phyloP scores from a whole-genome alignment of 2,329 filamentous ascomycete species.

The Monilinia vaccinii-corymbosi region DNA sequence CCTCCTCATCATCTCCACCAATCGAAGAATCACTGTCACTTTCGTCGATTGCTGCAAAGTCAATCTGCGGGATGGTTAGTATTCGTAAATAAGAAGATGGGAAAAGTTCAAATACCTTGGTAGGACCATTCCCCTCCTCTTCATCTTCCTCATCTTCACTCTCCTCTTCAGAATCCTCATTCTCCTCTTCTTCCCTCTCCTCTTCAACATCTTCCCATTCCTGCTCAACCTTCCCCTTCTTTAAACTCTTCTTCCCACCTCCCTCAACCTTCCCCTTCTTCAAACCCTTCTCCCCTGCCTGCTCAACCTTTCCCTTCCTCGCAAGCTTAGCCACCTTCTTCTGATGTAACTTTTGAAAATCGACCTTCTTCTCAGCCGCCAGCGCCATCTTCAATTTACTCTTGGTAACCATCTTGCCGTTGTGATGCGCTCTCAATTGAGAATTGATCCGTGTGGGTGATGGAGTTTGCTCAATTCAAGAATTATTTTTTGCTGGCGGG shows the following conservation, averaged over 20 bases:
- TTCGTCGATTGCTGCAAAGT: conserved; percentile 48
- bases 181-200: conserved; percentile 28
- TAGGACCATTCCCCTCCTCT: conserved; percentile 14
- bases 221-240: conserved; percentile 41
- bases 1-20: conserved; percentile 35
- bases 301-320: conserved; percentile 41
- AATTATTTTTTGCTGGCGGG: conserved; percentile 13
- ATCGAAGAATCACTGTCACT: conserved; percentile 48
- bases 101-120: conserved; percentile 16
- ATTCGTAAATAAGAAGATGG: background rate
- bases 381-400: conserved; percentile 45
- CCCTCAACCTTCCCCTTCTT: conserved; percentile 41
- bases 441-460: background rate
- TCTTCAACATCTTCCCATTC: conserved; percentile 36
- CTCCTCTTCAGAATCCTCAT: conserved; percentile 19
- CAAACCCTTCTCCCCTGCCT: conserved; percentile 31
- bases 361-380: conserved; percentile 44
- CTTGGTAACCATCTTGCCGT: conserved; percentile 30
- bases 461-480: conserved; percentile 5
- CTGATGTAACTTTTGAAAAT: conserved; percentile 39
- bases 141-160: conserved; percentile 29
- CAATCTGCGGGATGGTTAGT: conserved; percentile 33
- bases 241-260: conserved; percentile 34
- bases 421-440: conserved; percentile 8
- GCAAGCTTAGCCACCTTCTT: conserved; percentile 31